Evolutionary conservation across 164 flowering plant genomes (phyloP), one percentile per base, ranked within the genome.

Genomic region (Magnolia changhungtana): DNA sequence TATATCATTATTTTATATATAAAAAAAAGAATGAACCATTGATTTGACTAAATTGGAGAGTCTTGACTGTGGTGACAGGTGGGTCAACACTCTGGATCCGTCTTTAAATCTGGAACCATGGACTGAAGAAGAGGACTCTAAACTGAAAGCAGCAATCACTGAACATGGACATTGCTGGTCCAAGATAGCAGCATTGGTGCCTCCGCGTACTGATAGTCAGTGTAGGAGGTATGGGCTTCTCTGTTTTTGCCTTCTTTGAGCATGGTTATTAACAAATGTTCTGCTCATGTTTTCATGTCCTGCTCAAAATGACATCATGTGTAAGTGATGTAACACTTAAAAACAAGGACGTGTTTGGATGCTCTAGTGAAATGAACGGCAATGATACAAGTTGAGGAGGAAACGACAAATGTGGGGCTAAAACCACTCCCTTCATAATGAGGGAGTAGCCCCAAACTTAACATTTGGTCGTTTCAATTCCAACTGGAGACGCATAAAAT

Each of bases 1-100:
- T 64, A 63, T 55, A 55, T 55, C 18, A 16, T 16, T 55, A 16
- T 55, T 50, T 55, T 55, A 16, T 55, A 3, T 27, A 27, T 27
- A 27, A 1, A 27, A 11, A 55, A 55, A 37, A 55, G 13, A 55
- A 1, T 20, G 63, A 65, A 29, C 37, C 11, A 27, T 74, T 75
- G 10, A 74, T 70, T 37, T 67, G 37, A 29, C 66, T 59, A 50
- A 66, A 11, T 80, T 73, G 66, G 74, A 80, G 80, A 72, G 59
- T 7, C 72, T 80, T 73, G 52, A 37, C 50, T 82, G 50, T 77
- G 63, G 45, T 82, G 37, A 71, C 88, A 96, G 99, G 83, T 96
- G 97, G 97, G 85, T 88, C 68, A 92, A 96, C 80, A 76, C 80
- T 79, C 88, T 94, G 59, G 96, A 94, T 86, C 97, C 99, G 70